Conservation (phyloP, 148 eudicot genomes). For the Drosera capensis region DNA sequence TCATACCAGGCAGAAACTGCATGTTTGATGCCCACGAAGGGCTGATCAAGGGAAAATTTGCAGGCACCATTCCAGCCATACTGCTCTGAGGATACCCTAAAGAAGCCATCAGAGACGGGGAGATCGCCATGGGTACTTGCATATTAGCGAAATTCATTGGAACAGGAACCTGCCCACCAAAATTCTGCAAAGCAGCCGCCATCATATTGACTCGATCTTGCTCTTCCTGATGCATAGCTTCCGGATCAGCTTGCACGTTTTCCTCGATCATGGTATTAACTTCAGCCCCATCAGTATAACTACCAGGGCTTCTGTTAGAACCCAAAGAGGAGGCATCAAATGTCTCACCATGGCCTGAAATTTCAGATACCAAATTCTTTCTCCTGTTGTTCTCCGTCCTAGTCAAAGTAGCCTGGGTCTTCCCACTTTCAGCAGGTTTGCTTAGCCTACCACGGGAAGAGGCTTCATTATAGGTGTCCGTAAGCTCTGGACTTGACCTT, state of each 20-base stretch:
- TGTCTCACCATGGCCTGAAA: slow-evolving; percentile 18
- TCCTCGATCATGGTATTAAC: slow-evolving; percentile 22
- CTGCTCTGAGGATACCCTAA: slow-evolving; percentile 50
- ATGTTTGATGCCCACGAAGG: slow-evolving; percentile 39
- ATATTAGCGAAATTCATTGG: slow-evolving; percentile 45
- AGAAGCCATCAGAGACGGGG: slow-evolving; percentile 55
- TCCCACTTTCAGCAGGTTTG: slow-evolving; percentile 30
- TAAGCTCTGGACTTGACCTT: slow-evolving; percentile 77
- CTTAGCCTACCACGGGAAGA: slow-evolving; percentile 24
- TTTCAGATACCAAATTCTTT: slow-evolving; percentile 30
- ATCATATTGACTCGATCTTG: slow-evolving; percentile 72
- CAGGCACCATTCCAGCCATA: slow-evolving; percentile 42
- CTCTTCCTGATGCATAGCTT: slow-evolving; percentile 57
- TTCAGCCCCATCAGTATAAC: slow-evolving; percentile 18
- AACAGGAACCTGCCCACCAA: slow-evolving; percentile 38
- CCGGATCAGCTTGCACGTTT: slow-evolving; percentile 25
- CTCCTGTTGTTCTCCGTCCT: slow-evolving; percentile 30
- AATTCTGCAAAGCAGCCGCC: slow-evolving; percentile 39
- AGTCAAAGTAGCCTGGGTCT: slow-evolving; percentile 16
- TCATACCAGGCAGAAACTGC: slow-evolving; percentile 52
- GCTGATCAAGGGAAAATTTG: slow-evolving; percentile 38
- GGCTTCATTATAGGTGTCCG: slow-evolving; percentile 27
- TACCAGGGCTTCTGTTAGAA: slow-evolving; percentile 17
- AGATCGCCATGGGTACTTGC: slow-evolving; percentile 44
- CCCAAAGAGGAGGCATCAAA: slow-evolving; percentile 21